A percentile compares a stretch with the other conserved stretches of the same genome.
phyloP scores from a whole-genome alignment of 2,329 filamentous ascomycete genomes.

The Blumeria graminis region DNA sequence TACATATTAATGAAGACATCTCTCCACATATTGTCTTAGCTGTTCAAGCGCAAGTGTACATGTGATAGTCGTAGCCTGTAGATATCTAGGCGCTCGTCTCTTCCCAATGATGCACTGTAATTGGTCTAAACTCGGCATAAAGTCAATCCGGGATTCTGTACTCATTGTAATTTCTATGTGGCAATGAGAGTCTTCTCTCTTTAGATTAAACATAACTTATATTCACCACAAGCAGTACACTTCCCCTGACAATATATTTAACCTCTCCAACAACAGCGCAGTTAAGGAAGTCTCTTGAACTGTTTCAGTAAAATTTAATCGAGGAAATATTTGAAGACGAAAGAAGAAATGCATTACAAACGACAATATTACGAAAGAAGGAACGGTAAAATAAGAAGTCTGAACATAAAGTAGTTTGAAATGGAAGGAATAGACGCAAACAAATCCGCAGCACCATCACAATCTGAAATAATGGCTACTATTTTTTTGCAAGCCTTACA shows the following conservation, averaged over 20 bases:
- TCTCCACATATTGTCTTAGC: no score
- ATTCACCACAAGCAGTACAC: neutral
- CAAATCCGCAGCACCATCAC: no score
- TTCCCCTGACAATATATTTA: neutral
- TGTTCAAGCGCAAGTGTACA: no score
- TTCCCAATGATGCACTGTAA: no score
- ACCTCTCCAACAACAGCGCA: neutral
- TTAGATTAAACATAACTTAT: neutral
- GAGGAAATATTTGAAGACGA: neutral
- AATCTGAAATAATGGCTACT: no score
- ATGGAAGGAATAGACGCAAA: neutral
- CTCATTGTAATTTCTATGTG: no score
- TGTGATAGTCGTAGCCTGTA: no score
- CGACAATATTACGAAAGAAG: neutral
- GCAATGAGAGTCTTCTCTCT: neutral
- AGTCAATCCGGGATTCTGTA: no score
- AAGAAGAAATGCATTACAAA: neutral
- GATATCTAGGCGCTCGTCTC: no score
- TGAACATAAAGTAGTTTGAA: neutral
- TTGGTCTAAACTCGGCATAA: no score
- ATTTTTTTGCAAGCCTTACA: no score
- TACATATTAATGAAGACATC: no score
- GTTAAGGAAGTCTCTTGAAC: neutral
- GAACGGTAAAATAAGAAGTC: neutral
- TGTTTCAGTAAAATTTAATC: neutral